Percentiles rank a stretch among this genome's conserved stretches.
These are phyloP conservation scores for Suillus alpinus DNA, from an alignment of 768 basidiomycete species.

Conservation along the genomic window DNA sequence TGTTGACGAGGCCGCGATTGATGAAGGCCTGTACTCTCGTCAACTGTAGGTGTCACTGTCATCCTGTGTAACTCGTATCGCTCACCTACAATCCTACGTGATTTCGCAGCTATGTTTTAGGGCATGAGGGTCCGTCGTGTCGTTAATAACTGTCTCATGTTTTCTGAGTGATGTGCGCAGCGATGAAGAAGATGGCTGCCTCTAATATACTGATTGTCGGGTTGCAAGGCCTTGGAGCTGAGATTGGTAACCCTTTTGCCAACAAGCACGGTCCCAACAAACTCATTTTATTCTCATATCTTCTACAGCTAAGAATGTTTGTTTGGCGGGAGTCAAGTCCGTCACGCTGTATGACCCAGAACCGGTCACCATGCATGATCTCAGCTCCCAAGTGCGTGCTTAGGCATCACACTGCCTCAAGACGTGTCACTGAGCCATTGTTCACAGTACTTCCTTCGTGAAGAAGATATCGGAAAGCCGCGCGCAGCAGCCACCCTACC, in stretches of 20 bases:
- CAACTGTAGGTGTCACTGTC: conserved; percentile 65
- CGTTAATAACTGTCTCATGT: background rate
- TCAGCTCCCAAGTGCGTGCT: conserved; percentile 82
- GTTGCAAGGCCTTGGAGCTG: conserved; percentile 87
- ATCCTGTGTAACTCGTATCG: conserved; percentile 16
- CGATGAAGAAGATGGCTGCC: conserved; percentile 98
- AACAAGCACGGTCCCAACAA: background rate
- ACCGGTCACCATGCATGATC: conserved; percentile 80
- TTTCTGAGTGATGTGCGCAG: conserved; percentile 42
- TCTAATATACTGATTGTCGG: conserved; percentile 96
- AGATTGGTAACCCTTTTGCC: conserved; percentile 68
- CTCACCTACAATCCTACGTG: conserved; percentile 15
- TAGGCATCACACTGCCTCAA: conserved; percentile 5
- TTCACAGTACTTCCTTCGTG: conserved; percentile 86
- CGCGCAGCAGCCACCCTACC: conserved; percentile 83
- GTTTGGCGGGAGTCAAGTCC: conserved; percentile 94
- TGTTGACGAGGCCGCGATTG: conserved; percentile 83
- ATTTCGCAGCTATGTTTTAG: conserved; percentile 78
- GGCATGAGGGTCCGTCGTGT: conserved; percentile 77
- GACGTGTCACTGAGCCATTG: conserved; percentile 8
- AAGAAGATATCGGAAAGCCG: conserved; percentile 83
- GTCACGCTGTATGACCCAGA: conserved; percentile 96
- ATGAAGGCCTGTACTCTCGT: conserved; percentile 91
- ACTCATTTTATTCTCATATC: conserved; percentile 8
- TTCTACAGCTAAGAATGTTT: conserved; percentile 80